These are phyloP conservation scores for Dittrichia graveolens DNA, from an alignment of 129 eudicot species.

Conservation along the genomic window DNA sequence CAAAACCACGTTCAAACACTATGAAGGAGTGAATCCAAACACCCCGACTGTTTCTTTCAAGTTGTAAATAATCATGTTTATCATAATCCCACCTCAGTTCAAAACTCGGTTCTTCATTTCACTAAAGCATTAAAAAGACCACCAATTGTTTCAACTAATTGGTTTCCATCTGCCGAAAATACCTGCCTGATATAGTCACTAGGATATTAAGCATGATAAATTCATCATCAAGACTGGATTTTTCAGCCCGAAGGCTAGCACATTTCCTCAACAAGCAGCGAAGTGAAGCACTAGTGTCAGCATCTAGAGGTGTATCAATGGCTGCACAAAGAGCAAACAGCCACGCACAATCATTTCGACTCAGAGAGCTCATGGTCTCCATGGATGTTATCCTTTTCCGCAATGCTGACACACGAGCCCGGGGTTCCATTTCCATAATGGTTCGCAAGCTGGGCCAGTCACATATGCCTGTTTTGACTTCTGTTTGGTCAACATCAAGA, in stretches of 20 bases:
- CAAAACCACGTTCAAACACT: no score
- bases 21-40: no score
- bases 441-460: slow-evolving; percentile 55
- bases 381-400: slow-evolving; percentile 54
- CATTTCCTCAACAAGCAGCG: slow-evolving; percentile 81
- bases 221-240: slow-evolving; percentile 66
- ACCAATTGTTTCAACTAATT: slow-evolving; percentile 3
- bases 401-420: slow-evolving; percentile 59
- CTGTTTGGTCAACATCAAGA: slow-evolving; percentile 33
- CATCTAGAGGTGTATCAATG: slow-evolving; percentile 74
- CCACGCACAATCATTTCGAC: slow-evolving; percentile 67
- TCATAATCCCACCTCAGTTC: slow-evolving; percentile 23
- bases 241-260: slow-evolving; percentile 67
- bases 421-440: slow-evolving; percentile 61
- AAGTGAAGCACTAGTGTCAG: slow-evolving; percentile 73
- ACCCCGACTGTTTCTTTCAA: no score
- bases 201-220: slow-evolving; percentile 77
- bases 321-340: slow-evolving; percentile 87
- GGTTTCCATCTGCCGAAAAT: slow-evolving; percentile 75
- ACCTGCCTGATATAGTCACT: slow-evolving; percentile 76
- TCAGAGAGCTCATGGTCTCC: slow-evolving; percentile 44
- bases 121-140: neutral
- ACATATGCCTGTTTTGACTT: slow-evolving; percentile 26
- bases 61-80: neutral
- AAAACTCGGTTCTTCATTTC: slow-evolving; percentile 4